These are phyloP conservation scores for Symbiodinium pilosum DNA, from an alignment of 73 alveolate species.

Conservation along the genomic window DNA sequence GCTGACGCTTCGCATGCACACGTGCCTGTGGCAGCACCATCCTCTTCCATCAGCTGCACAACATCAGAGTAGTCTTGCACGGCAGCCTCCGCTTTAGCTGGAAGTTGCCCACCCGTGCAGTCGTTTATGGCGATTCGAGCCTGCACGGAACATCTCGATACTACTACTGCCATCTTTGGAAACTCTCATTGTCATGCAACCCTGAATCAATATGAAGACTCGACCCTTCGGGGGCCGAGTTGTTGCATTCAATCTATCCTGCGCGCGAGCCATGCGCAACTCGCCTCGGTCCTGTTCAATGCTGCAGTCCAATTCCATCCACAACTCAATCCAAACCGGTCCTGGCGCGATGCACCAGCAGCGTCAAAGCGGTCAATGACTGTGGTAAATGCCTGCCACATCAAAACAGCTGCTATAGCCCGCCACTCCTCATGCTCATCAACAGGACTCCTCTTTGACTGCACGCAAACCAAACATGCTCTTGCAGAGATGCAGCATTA, in stretches of 20 bases:
- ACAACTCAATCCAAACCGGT: neutral
- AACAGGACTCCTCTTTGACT: neutral
- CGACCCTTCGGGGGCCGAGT: no score
- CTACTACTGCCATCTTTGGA: no score
- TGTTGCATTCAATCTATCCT: conserved; percentile 23
- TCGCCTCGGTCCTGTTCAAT: conserved; percentile 4
- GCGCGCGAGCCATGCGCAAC: conserved; percentile 88
- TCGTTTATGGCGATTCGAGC: conserved; percentile 88
- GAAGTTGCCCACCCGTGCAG: conserved; percentile 85
- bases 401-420: neutral
- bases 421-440: neutral
- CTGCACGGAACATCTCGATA: neutral
- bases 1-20: no score
- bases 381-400: conserved; percentile 29
- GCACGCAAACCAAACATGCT: neutral
- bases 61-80: conserved; percentile 79
- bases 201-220: no score
- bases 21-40: conserved; percentile 12
- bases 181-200: no score
- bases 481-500: neutral
- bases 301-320: no score
- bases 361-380: conserved; percentile 55
- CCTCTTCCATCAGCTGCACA: conserved; percentile 82
- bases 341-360: conserved; percentile 57
- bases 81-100: conserved; percentile 76